Conservation (phyloP, 2,329 filamentous ascomycete species). For the Didymella pinodella region DNA sequence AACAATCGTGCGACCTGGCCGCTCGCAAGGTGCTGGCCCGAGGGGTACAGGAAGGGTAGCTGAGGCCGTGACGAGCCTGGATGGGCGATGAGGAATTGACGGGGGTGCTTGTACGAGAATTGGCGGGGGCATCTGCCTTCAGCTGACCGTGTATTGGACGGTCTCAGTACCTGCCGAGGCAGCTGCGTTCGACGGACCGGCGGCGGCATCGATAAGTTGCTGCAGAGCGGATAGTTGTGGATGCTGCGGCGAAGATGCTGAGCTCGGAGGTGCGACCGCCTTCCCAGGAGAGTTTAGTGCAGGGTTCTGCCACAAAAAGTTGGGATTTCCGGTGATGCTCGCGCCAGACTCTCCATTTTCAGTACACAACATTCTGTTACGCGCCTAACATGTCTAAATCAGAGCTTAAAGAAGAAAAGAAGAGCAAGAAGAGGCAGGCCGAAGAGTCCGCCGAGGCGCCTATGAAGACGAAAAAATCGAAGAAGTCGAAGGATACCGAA, state of each 20-base stretch:
- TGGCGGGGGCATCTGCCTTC: constrained; percentile 53
- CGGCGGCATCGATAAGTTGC: constrained; percentile 41
- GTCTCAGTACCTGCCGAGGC: constrained; percentile 32
- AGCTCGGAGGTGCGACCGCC: constrained; percentile 34
- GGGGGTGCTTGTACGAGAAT: constrained; percentile 66
- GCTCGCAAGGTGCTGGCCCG: constrained; percentile 52
- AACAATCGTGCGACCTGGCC: constrained; percentile 71
- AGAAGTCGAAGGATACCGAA: constrained; percentile 33
- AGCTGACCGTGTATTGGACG: constrained; percentile 26
- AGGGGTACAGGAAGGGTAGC: constrained; percentile 70
- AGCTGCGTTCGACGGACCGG: constrained; percentile 40
- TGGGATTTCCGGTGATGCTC: constrained; percentile 23
- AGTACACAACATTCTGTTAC: constrained; percentile 17
- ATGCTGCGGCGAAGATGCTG: constrained; percentile 20
- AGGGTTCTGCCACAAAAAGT: constrained; percentile 20
- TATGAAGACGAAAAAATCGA: constrained; percentile 38
- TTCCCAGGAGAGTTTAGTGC: background rate
- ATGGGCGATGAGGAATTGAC: constrained; percentile 58
- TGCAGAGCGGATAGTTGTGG: constrained; percentile 8
- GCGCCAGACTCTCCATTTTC: constrained; percentile 20
- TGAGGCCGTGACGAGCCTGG: constrained; percentile 63
- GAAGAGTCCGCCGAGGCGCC: constrained; percentile 29
- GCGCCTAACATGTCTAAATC: constrained; percentile 32
- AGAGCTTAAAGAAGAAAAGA: constrained; percentile 38
- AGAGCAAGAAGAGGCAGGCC: constrained; percentile 47